Evolutionary conservation across 345 rosid genomes (phyloP).

Genomic region (Cardiospermum halicacabum): DNA sequence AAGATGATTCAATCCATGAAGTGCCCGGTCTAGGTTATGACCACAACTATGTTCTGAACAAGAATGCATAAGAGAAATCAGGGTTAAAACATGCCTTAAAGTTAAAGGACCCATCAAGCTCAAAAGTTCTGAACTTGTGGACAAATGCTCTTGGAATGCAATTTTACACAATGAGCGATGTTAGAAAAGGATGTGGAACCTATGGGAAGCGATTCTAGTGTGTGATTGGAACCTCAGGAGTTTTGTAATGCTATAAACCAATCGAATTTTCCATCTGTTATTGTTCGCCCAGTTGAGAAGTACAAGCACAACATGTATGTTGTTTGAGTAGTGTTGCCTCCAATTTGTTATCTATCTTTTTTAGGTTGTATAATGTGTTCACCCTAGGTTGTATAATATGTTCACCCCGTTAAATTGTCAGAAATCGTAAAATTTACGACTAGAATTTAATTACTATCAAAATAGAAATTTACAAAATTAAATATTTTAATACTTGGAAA

Average conservation of each 20-base stretch:
- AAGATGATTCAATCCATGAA: conserved; percentile 51
- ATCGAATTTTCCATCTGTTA: conserved; percentile 68
- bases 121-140: conserved; percentile 79
- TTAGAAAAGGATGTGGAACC: conserved; percentile 68
- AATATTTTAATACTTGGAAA: no score
- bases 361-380: no score
- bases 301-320: conserved; percentile 72
- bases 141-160: conserved; percentile 84
- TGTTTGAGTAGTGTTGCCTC: no score
- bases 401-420: no score
- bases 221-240: conserved; percentile 90
- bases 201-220: conserved; percentile 77
- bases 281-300: conserved; percentile 76
- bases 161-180: conserved; percentile 72
- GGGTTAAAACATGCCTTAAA: conserved; percentile 72
- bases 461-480: no score
- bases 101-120: conserved; percentile 55
- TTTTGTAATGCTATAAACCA: conserved; percentile 84
- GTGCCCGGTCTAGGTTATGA: conserved; percentile 82
- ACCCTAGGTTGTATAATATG: no score
- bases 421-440: no score
- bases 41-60: conserved; percentile 76
- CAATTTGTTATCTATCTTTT: no score
- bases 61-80: conserved; percentile 54
- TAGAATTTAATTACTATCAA: no score